Base-by-base conservation (phyloP, 1,139 yeast species). In the Yamadazyma songkhlaensis region DNA sequence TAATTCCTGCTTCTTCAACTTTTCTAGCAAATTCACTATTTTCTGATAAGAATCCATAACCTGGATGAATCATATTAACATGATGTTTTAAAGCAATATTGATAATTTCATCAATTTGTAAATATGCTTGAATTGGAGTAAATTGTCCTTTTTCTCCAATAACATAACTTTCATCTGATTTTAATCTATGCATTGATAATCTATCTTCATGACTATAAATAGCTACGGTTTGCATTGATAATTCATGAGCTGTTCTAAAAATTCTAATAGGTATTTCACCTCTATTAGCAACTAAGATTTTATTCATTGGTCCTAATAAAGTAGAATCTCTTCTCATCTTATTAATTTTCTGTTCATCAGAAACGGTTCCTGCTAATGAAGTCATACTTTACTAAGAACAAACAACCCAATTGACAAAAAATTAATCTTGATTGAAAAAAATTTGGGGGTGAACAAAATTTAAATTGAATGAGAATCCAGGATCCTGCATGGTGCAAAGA, bases 41-140 rank as follows among this genome's bases (percentile, higher is more conserved):
- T 67, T 92, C 98, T 12, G 95, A 84, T 41, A 92, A 72, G 67
- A 92, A 92, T 9, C 99, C 99, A 60, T 92, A 92, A 51, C 99
- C 99, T 8, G 99, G 99, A 60, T 92, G 98, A 62, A 92, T 90
- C 95, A 92, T 90, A 64, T 88, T 84, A 40, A 90, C 99, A 26
- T 76, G 72, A 63, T 90, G 96, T 46, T 78, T 76, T 62, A 82
- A 81, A 40, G 98, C 98, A 54, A 92, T 92, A 49, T 74, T 74
- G 64, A 92, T 84, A 52, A 92, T 92, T 67, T 92, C 97, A 62
- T 92, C 98, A 54, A 89, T 88, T 59, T 90, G 97, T 55, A 92
- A 73, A 60, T 92, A 92, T 8, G 98, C 97, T 57, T 88, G 96
- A 33, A 92, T 98, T 0, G 99, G 98, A 3, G 96, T 79, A 62